A percentile compares a stretch with the other conserved stretches of the same genome.
Evolutionary conservation across 192 early-diverging fungal genomes (phyloP).

Genomic region (Linnemannia schmuckeri): DNA sequence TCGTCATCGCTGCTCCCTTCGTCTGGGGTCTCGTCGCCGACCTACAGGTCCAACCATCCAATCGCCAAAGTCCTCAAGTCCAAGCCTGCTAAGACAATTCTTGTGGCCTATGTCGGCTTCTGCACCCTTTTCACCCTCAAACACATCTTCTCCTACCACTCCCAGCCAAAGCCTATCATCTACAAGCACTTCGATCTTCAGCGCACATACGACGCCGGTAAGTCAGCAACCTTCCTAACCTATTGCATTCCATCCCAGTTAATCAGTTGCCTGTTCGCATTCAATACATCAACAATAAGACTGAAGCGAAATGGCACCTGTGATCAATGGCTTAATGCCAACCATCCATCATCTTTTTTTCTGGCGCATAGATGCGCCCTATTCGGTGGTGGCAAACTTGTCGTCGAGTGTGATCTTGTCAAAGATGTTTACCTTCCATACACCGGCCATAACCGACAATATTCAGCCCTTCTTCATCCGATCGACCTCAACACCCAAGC

Average conservation of each 20-base stretch:
- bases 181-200: conserved; percentile 30
- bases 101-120: conserved; percentile 23
- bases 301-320: no score
- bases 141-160: conserved; percentile 26
- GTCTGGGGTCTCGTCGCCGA: conserved; percentile 16
- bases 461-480: conserved; percentile 57
- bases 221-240: neutral
- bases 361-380: conserved; percentile 24
- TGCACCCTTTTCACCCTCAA: conserved; percentile 21
- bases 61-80: conserved; percentile 18
- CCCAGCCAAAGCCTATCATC: conserved; percentile 14
- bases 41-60: conserved; percentile 5
- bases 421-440: conserved; percentile 58
- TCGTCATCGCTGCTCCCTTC: neutral
- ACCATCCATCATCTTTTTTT: no score
- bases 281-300: no score
- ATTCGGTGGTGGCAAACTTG: conserved; percentile 45
- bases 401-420: conserved; percentile 38
- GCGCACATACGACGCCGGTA: conserved; percentile 34
- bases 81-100: neutral
- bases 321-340: no score
- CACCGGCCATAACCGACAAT: conserved; percentile 43
- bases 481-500: conserved; percentile 39
- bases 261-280: no score
- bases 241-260: no score